These are phyloP conservation scores for Lobosporangium transversale DNA, from an alignment of 192 early-diverging fungal genomes.

Conservation along the genomic window DNA sequence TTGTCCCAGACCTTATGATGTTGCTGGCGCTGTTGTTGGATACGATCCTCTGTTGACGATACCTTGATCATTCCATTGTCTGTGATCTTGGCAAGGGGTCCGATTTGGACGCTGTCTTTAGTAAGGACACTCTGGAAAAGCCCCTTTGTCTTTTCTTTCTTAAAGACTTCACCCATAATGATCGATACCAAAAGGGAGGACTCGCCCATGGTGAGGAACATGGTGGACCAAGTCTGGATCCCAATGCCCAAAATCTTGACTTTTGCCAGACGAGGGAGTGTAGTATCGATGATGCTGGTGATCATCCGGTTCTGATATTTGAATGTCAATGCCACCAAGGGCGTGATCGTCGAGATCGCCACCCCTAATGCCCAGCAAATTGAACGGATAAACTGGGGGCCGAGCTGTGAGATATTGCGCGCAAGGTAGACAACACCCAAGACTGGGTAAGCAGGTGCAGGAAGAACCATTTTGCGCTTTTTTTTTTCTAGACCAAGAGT, in stretches of 20 bases:
- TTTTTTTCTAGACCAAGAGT: too few species aligned
- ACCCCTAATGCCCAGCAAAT: constrained; percentile 44
- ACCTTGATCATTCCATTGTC: constrained; percentile 40
- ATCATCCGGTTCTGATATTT: constrained; percentile 43
- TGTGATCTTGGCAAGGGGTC: constrained; percentile 31
- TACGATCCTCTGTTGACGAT: constrained; percentile 7
- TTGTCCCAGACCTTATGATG: constrained; percentile 23
- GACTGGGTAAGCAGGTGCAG: constrained; percentile 43
- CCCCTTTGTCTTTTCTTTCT: constrained; percentile 44
- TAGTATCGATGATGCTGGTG: constrained; percentile 39
- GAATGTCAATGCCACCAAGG: constrained; percentile 40
- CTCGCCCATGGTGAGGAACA: constrained; percentile 53
- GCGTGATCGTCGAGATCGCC: constrained; percentile 47
- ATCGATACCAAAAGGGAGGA: constrained; percentile 38
- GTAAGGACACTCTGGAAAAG: constrained; percentile 42
- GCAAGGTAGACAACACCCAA: constrained; percentile 44
- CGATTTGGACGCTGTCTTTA: constrained; percentile 43
- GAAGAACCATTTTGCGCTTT: constrained; percentile 24
- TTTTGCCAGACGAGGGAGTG: constrained; percentile 31
- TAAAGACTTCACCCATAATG: constrained; percentile 53
- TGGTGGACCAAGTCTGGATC: constrained; percentile 51
- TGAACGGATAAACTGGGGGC: constrained; percentile 48
- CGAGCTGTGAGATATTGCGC: constrained; percentile 40
- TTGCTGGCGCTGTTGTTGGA: background rate
- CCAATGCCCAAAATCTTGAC: constrained; percentile 47